Conservation (phyloP, 2,329 filamentous ascomycete species). For the Aspergillus neotritici region DNA sequence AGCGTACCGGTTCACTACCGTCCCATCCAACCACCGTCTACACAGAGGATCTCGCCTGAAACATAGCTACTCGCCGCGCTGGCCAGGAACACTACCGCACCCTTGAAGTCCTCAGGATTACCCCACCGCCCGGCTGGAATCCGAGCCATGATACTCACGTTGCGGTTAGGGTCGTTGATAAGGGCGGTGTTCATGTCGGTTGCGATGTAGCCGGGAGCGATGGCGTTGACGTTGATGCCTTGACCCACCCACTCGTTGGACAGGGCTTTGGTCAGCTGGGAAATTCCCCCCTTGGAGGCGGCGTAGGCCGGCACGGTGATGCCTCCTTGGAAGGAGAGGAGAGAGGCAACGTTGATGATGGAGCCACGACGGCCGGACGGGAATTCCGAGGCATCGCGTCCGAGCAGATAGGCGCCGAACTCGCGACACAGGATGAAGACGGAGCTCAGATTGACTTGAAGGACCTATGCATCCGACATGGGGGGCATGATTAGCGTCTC, state of each 20-base stretch:
- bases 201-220: slow-evolving; percentile 83
- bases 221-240: slow-evolving; percentile 79
- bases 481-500: not conserved
- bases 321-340: slow-evolving; percentile 80
- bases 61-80: slow-evolving; percentile 74
- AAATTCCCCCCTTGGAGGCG: slow-evolving; percentile 77
- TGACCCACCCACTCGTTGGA: slow-evolving; percentile 79
- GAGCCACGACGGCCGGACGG: slow-evolving; percentile 36
- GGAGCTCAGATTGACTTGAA: slow-evolving; percentile 79
- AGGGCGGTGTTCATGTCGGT: slow-evolving; percentile 93
- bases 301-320: slow-evolving; percentile 85
- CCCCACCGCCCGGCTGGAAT: slow-evolving; percentile 86
- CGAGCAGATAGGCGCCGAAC: slow-evolving; percentile 30
- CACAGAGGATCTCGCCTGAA: slow-evolving; percentile 71
- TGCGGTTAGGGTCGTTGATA: slow-evolving; percentile 63
- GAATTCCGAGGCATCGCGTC: slow-evolving; percentile 29
- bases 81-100: slow-evolving; percentile 69
- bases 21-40: slow-evolving; percentile 93
- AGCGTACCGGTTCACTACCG: slow-evolving; percentile 45
- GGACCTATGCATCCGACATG: slow-evolving; percentile 45
- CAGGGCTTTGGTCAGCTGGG: slow-evolving; percentile 76
- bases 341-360: slow-evolving; percentile 79
- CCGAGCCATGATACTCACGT: slow-evolving; percentile 67
- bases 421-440: slow-evolving; percentile 54
- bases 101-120: slow-evolving; percentile 79